phyloP scores from a whole-genome alignment of 352 stramenopile species.

The Phytophthora sojae region DNA sequence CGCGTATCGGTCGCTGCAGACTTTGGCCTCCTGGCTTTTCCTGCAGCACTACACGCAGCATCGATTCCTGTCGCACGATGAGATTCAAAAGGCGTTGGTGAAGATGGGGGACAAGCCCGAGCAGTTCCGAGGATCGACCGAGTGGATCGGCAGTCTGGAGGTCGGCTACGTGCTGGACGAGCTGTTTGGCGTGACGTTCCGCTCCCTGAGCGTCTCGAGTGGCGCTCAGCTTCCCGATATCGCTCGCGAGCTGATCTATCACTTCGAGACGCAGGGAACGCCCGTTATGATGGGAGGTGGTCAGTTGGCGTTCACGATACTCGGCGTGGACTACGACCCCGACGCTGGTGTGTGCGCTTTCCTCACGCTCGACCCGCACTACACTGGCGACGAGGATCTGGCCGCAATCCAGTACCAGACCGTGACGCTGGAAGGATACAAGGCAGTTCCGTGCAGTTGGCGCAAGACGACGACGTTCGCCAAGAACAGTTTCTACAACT shows the following conservation, averaged over 20 bases:
- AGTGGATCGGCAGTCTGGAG: constrained; percentile 90
- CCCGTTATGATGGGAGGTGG: constrained; percentile 90
- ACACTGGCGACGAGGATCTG: constrained; percentile 75
- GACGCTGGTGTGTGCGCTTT: constrained; percentile 69
- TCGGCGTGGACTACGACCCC: constrained; percentile 81
- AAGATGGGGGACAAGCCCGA: constrained; percentile 83
- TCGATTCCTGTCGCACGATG: constrained; percentile 53
- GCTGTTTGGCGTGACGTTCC: constrained; percentile 76
- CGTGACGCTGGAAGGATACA: constrained; percentile 76
- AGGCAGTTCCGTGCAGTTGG: constrained; percentile 75
- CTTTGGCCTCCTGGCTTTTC: constrained; percentile 81
- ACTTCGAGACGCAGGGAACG: constrained; percentile 83
- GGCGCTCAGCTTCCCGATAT: constrained; percentile 66
- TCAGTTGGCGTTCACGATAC: constrained; percentile 81
- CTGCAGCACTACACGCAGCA: constrained; percentile 70
- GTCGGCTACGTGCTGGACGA: constrained; percentile 87
- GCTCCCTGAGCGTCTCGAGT: constrained; percentile 67
- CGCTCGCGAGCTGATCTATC: constrained; percentile 69
- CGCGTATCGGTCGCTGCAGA: constrained; percentile 89
- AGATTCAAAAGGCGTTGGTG: constrained; percentile 85
- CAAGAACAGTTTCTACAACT: constrained; percentile 78
- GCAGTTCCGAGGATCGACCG: constrained; percentile 66
- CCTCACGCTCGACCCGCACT: constrained; percentile 88
- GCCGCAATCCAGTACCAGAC: constrained; percentile 69
- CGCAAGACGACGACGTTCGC: constrained; percentile 64